phyloP scores from a whole-genome alignment of 306 rosid species.

The Fragaria nilgerrensis region DNA sequence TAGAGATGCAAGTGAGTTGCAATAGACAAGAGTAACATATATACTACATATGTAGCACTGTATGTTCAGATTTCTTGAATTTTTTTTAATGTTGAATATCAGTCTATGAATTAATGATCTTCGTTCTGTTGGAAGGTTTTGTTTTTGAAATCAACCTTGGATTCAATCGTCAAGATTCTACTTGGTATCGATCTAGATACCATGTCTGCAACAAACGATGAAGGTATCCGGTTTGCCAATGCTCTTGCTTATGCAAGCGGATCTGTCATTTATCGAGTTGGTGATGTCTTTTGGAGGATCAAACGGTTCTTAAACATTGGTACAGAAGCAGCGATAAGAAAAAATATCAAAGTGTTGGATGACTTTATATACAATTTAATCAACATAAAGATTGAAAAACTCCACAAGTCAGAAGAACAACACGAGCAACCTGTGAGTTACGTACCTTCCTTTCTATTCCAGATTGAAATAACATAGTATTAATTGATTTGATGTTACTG shows the following conservation, averaged over 20 bases:
- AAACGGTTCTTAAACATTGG: slow-evolving; percentile 2
- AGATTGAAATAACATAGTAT: background rate
- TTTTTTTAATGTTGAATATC: background rate
- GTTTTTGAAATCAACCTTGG: background rate
- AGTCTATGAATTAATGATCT: background rate
- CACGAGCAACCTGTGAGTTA: background rate
- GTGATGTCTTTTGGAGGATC: background rate
- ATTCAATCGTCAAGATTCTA: background rate
- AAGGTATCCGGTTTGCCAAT: background rate
- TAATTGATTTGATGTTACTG: background rate
- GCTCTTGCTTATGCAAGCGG: background rate
- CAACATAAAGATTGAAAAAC: background rate
- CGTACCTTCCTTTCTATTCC: background rate
- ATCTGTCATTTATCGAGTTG: background rate
- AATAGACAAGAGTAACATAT: background rate
- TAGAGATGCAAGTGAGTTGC: background rate
- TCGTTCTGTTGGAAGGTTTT: background rate
- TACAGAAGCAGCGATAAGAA: background rate
- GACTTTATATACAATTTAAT: background rate
- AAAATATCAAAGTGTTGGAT: background rate
- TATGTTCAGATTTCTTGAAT: too few species aligned
- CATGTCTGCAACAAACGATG: background rate
- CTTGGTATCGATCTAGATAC: background rate
- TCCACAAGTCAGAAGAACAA: background rate
- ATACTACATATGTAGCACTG: background rate